Conservation (phyloP, 179 eudicot species). For the Sideroxylon spinosum region DNA sequence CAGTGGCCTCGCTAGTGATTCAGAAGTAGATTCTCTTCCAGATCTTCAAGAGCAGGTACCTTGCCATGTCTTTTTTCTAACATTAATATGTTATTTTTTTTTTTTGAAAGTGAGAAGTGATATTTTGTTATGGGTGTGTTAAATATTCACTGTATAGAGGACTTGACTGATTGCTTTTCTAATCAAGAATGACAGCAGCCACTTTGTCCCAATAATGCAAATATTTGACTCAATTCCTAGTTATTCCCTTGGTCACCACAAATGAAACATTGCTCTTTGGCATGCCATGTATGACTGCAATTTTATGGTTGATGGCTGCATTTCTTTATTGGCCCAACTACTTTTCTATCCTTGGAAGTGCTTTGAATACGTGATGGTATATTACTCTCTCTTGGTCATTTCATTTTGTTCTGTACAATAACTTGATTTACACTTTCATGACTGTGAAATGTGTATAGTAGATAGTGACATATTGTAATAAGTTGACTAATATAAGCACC, state of each 20-base stretch:
- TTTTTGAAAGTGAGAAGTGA: neutral
- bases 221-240: too few species aligned
- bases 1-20: constrained; percentile 31
- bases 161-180: neutral
- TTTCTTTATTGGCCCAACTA: neutral
- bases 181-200: too few species aligned
- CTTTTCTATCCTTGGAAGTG: neutral
- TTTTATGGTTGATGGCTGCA: neutral
- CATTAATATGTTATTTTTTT: neutral
- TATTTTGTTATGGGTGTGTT: neutral
- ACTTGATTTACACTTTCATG: neutral
- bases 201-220: too few species aligned
- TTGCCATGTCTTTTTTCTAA: neutral
- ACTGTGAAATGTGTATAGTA: neutral
- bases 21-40: constrained; percentile 47
- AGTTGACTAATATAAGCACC: constrained; percentile 1
- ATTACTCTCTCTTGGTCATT: neutral
- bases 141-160: neutral
- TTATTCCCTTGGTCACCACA: neutral
- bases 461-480: neutral
- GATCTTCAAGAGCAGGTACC: constrained; percentile 81
- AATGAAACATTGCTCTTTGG: neutral
- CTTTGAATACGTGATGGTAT: neutral
- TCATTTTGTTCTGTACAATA: neutral
- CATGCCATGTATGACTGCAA: neutral